phyloP scores from a whole-genome alignment of 805 yeast genomes.

The Candida michaelii region DNA sequence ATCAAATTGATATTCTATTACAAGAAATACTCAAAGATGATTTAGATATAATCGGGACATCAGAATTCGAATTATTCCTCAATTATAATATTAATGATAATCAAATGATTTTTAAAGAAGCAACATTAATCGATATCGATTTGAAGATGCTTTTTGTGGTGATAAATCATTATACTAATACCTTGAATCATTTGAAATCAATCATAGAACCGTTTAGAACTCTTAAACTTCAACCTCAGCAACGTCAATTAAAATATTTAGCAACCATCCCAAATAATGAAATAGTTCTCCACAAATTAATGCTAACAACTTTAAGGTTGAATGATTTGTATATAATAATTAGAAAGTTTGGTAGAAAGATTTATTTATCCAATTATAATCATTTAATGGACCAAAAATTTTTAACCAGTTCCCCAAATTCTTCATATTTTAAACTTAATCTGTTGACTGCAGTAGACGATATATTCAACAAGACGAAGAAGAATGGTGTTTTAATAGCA shows the following conservation, averaged over 20 bases:
- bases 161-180: conserved; percentile 23
- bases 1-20: conserved; percentile 5
- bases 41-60: conserved; percentile 11
- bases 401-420: conserved; percentile 21
- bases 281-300: conserved; percentile 46
- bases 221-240: conserved; percentile 8
- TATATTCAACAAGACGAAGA: conserved; percentile 43
- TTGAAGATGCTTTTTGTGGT: conserved; percentile 30
- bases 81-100: conserved; percentile 6
- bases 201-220: conserved; percentile 19
- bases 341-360: conserved; percentile 48
- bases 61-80: conserved; percentile 3
- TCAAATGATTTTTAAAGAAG: conserved; percentile 17
- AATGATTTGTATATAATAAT: conserved; percentile 51
- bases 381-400: conserved; percentile 45
- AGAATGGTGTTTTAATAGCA: conserved; percentile 50
- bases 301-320: conserved; percentile 44
- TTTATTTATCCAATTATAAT: conserved; percentile 44
- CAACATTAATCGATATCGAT: conserved; percentile 41
- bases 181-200: conserved; percentile 26
- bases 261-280: conserved; percentile 27
- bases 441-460: conserved; percentile 33
- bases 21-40: conserved; percentile 7
- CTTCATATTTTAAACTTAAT: conserved; percentile 28
- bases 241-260: conserved; percentile 15